These are phyloP conservation scores for Hypoxylon sp. DNA, from an alignment of 2,329 filamentous ascomycete species.

Conservation along the genomic window DNA sequence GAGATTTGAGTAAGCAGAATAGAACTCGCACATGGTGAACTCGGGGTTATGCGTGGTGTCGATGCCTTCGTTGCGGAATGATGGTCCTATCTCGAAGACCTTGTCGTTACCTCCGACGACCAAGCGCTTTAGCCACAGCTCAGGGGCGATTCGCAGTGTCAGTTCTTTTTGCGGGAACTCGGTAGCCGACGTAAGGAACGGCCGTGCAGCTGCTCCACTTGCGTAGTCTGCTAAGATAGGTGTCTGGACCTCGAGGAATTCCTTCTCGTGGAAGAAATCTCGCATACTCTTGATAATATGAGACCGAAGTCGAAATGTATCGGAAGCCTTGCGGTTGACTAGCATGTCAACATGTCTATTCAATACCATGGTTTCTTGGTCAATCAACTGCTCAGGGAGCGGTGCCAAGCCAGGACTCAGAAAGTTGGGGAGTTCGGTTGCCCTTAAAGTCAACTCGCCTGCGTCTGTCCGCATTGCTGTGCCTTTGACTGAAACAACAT, in stretches of 20 bases:
- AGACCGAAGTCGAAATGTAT: conserved; percentile 79
- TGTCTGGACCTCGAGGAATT: conserved; percentile 90
- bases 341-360: conserved; percentile 89
- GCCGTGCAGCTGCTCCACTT: conserved; percentile 87
- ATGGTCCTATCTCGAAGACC: conserved; percentile 92
- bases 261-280: conserved; percentile 75
- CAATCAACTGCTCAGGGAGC: conserved; percentile 76
- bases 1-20: conserved; percentile 84
- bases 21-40: conserved; percentile 98
- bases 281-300: conserved; percentile 80
- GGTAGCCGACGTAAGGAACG: conserved; percentile 83
- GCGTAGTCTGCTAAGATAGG: conserved; percentile 86
- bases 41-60: conserved; percentile 96
- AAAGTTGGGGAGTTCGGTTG: conserved; percentile 74
- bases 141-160: conserved; percentile 88
- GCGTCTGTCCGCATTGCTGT: conserved; percentile 73
- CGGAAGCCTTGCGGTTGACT: conserved; percentile 74
- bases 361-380: conserved; percentile 78
- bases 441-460: conserved; percentile 82
- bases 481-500: conserved; percentile 76
- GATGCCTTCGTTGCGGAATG: conserved; percentile 93
- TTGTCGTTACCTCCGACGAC: conserved; percentile 88
- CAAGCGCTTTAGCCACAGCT: conserved; percentile 93
- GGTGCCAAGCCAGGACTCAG: conserved; percentile 83
- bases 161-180: conserved; percentile 79